Percentiles rank a stretch among this genome's conserved stretches.
Evolutionary conservation across 2,329 filamentous ascomycete genomes (phyloP).

Genomic region (Pyricularia pennisetigena): DNA sequence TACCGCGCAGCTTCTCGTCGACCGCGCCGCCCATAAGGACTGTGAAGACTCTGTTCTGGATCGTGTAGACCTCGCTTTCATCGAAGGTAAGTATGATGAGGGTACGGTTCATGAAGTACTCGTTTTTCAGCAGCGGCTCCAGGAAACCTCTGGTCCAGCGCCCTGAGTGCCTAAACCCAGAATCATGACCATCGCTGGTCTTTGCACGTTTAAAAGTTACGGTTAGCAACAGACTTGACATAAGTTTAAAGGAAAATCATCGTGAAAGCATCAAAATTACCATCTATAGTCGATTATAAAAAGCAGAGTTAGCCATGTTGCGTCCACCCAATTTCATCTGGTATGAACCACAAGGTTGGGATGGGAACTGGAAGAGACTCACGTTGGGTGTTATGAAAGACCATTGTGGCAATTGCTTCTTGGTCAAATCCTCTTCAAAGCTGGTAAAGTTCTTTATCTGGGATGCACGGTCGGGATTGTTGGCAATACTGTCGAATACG

Average conservation of each 20-base stretch:
- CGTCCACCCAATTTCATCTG: no score
- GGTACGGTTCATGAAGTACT: slow-evolving; percentile 40
- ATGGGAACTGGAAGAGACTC: neutral
- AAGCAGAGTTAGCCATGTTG: no score
- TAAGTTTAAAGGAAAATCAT: no score
- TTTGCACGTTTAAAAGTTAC: no score
- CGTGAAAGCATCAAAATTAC: no score
- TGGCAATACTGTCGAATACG: slow-evolving; percentile 29
- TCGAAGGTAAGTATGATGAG: slow-evolving; percentile 50
- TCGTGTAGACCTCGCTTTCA: slow-evolving; percentile 41
- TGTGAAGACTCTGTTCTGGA: slow-evolving; percentile 42
- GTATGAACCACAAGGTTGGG: no score
- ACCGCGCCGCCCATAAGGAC: slow-evolving; percentile 46
- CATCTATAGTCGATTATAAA: no score
- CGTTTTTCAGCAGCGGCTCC: slow-evolving; percentile 38
- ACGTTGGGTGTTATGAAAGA: slow-evolving; percentile 45
- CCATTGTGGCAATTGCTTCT: slow-evolving; percentile 52
- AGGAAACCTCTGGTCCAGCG: slow-evolving; percentile 43
- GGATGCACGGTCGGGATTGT: slow-evolving; percentile 35
- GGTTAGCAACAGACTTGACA: no score
- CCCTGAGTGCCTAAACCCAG: slow-evolving; percentile 38
- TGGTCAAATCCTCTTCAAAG: slow-evolving; percentile 48
- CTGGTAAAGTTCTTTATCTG: slow-evolving; percentile 53
- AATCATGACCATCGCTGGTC: slow-evolving; percentile 54
- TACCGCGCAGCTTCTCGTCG: slow-evolving; percentile 33